A percentile compares a stretch with the other conserved stretches of the same genome.
Evolutionary conservation across 257 asterid genomes (phyloP).

Genomic region (Misopates orontium): DNA sequence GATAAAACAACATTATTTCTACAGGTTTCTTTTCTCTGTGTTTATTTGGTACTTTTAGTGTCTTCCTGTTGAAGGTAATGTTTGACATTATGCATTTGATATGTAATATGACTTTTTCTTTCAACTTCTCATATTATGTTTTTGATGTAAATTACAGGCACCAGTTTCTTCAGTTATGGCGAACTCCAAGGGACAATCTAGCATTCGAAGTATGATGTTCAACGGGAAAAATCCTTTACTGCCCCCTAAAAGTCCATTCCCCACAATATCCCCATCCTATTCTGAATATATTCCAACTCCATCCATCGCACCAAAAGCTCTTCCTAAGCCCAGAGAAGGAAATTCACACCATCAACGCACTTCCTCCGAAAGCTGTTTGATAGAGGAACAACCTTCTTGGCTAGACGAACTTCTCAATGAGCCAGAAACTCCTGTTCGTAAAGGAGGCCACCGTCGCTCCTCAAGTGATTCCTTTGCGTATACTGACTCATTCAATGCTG

Average conservation of each 20-base stretch:
- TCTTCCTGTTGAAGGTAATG: not conserved
- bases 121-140: slow-evolving; percentile 18
- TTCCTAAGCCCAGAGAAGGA: slow-evolving; percentile 54
- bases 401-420: slow-evolving; percentile 87
- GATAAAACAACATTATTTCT: not conserved
- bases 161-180: slow-evolving; percentile 54
- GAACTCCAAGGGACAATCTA: slow-evolving; percentile 79
- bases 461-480: slow-evolving; percentile 93
- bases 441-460: slow-evolving; percentile 92
- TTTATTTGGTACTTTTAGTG: not conserved
- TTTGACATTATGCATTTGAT: not conserved
- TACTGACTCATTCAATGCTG: slow-evolving; percentile 44
- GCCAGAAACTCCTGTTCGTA: slow-evolving; percentile 88
- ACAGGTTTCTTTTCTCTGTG: not conserved
- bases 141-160: slow-evolving; percentile 39
- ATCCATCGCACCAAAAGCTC: slow-evolving; percentile 50
- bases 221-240: slow-evolving; percentile 67
- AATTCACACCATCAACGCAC: slow-evolving; percentile 79
- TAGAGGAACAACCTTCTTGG: slow-evolving; percentile 94
- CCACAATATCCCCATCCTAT: slow-evolving; percentile 64
- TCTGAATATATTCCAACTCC: slow-evolving; percentile 63
- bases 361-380: slow-evolving; percentile 75
- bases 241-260: slow-evolving; percentile 95
- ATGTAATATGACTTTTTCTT: not conserved
- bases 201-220: slow-evolving; percentile 62